phyloP scores from a whole-genome alignment of 257 asterid genomes.

The Prunella vulgaris region DNA sequence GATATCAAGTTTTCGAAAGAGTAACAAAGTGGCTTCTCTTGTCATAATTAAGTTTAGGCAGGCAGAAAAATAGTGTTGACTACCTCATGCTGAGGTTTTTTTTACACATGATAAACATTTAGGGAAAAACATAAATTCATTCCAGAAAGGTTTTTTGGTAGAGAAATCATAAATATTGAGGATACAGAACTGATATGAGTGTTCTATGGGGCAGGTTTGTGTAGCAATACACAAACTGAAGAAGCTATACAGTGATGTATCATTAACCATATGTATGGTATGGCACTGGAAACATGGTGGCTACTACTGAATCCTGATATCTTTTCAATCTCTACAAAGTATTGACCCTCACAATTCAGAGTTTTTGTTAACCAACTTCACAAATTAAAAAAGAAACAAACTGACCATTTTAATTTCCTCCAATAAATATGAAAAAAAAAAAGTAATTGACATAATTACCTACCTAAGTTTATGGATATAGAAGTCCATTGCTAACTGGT shows the following conservation, averaged over 20 bases:
- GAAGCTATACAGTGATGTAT: background rate
- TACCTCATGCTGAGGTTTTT: background rate
- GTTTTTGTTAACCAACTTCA: background rate
- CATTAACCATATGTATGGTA: background rate
- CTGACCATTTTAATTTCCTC: background rate
- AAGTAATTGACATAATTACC: background rate
- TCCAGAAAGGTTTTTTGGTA: conserved; percentile 1
- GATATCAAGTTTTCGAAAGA: background rate
- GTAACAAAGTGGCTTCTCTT: conserved; percentile 4
- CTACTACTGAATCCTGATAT: conserved; percentile 10
- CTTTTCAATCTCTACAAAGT: conserved; percentile 7
- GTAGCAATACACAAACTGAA: background rate
- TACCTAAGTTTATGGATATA: conserved; percentile 63
- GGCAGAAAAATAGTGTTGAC: background rate
- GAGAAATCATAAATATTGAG: background rate
- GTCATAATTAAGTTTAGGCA: background rate
- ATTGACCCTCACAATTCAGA: background rate
- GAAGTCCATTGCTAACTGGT: conserved; percentile 62
- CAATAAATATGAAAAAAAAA: background rate
- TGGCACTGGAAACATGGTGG: background rate
- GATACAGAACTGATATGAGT: background rate
- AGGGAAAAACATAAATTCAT: background rate
- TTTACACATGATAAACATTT: background rate
- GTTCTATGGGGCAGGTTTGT: background rate
- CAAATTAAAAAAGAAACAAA: background rate